Base-by-base conservation (phyloP, 2,329 filamentous ascomycete species). In the Arthrobotrys megalospora region DNA sequence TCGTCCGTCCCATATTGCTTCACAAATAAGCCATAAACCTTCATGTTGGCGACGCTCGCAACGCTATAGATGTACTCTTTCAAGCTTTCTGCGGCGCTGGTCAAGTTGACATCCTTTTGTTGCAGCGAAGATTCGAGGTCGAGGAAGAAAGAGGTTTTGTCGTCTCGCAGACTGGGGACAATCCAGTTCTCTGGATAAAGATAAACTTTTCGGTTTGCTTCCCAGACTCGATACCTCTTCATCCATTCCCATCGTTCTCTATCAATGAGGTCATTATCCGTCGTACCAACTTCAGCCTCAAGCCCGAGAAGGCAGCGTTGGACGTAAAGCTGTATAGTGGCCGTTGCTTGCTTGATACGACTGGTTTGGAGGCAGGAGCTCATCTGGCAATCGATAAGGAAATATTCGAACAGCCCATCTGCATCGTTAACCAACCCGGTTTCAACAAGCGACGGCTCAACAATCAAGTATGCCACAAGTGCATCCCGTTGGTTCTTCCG, bases 171-270 rank as follows among this genome's bases (percentile, higher is more conserved):
- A 0, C 69, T 60, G 0, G 83, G 81, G 0, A 82, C 81, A 12
- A 84, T 50, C 80, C 80, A 85, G 63, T 84, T 84, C 80, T 85
- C 84, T 0, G 83, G 84, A 36, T 82, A 83, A 1, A 84, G 58
- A 48, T 83, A 84, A 0, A 84, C 67, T 14, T 84, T 82, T 0
- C 82, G 77, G 64, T 83, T 82, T 0, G 83, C 84, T 60, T 82
- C 77, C 82, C 83, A 84, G 0, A 83, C 24, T 0, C 48, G 41
- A 28, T 83, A 82, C 24, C 69, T 53, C 14, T 73, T 32, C 81
- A 84, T 82, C 81, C 81, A 83, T 11, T 79, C 60, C 83, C 83
- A 83, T 8, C 72, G 24, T n/a, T 53, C 50, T 10, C n/a, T 76
- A 38, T 53, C 76, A 45, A 0, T 7, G 3, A 10, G 24, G 14